Base-by-base conservation (phyloP, 306 rosid genomes). In the Purshia tridentata region DNA sequence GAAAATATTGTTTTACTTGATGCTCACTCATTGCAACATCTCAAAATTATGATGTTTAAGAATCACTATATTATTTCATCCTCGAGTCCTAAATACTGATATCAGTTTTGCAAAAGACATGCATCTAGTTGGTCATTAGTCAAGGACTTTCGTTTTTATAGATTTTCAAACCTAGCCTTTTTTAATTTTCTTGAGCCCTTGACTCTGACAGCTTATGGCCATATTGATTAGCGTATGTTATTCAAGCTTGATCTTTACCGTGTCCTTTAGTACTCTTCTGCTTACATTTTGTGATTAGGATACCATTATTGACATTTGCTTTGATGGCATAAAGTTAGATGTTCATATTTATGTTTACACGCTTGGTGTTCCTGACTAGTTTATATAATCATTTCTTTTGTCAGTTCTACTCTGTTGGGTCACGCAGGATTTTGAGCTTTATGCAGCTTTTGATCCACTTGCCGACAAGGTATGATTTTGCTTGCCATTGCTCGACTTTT, bases 371-470 rank as follows among this genome's bases (percentile, higher is more conserved):
- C 40, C 61, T 77, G 49, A 58, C 76, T 67, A 71, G 40, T 20
- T 86, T 81, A 66, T 48, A 40, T 80, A 15, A 39, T 51, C n/a
- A 51, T 44, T 69, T 66, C 19, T 68, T 63, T 64, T 84, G 64
- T 82, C 96, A 93, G 98, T 90, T 84, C 83, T 93, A 60, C 96
- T 93, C 53, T 93, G 96, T 76, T 93, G 98, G 98, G 91, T 83
- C 67, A 87, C 97, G n/a, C 97, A 81, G 74, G 98, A 93, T 81
- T 93, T 90, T 69, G 98, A 93, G 80, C 97, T 93, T 67, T 93
- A 88, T 83, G 98, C 98, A 14, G 96, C 97, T 76, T 93, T 93
- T 87, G 98, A 93, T 88, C 98, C 98, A 73, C 92, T 93, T 82
- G 98, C 98, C 46, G 92, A 90, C 80, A 90, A 90, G 98, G 96